These are phyloP conservation scores for Neckera pumila DNA, from an alignment of 225 moss, liverwort and hornwort species.

Conservation along the genomic window DNA sequence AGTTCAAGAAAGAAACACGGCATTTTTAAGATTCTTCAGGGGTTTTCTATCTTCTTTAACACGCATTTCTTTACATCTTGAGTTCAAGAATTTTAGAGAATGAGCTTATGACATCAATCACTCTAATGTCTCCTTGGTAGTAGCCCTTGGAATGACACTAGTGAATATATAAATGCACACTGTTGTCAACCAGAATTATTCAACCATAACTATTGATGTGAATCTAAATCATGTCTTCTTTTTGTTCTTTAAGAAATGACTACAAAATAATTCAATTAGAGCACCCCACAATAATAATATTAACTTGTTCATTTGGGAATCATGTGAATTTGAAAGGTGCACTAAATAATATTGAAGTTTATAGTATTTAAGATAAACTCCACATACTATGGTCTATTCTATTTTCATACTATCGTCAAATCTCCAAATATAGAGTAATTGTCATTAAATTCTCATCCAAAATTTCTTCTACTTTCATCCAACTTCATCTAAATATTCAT, in stretches of 20 bases:
- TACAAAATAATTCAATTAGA: neutral
- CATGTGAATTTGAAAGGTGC: neutral
- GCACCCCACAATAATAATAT: rapidly evolving
- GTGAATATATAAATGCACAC: neutral
- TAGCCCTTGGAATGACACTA: neutral
- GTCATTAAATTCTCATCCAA: neutral
- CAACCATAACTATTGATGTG: neutral
- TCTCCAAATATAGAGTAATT: too few species aligned
- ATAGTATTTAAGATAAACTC: neutral
- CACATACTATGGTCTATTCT: too few species aligned
- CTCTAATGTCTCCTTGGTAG: neutral
- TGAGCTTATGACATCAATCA: neutral
- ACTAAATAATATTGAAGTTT: too few species aligned
- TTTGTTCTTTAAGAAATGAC: too few species aligned
- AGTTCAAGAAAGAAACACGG: neutral
- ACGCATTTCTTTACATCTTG: neutral
- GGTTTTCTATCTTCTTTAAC: neutral
- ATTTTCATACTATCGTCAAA: too few species aligned
- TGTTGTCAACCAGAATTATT: neutral
- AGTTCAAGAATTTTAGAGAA: neutral
- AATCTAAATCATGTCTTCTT: neutral
- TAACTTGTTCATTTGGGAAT: neutral
- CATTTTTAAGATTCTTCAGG: neutral
- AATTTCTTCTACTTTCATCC: neutral
- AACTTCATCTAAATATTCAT: neutral